These are phyloP conservation scores for Trichoderma gracile DNA, from an alignment of 2,329 filamentous ascomycete genomes.

Conservation along the genomic window DNA sequence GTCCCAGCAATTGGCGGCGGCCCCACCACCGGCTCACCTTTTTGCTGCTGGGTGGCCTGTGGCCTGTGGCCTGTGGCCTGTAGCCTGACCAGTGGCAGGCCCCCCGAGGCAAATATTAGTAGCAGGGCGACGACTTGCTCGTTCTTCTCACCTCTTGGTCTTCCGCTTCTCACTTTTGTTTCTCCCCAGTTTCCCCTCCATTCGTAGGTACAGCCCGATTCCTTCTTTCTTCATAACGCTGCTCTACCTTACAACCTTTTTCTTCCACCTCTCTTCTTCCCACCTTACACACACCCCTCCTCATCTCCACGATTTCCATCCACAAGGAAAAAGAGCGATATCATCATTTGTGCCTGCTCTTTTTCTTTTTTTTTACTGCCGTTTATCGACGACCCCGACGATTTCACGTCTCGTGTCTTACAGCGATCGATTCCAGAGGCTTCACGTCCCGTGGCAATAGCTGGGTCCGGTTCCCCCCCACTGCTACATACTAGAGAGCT, in stretches of 20 bases:
- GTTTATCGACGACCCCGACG: slow-evolving; percentile 3
- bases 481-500: slow-evolving; percentile 1
- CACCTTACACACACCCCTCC: too few relatives aligned
- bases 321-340: too few relatives aligned
- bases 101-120: not conserved
- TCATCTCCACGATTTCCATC: too few relatives aligned
- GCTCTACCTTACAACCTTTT: not conserved
- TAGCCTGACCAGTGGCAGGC: too few relatives aligned
- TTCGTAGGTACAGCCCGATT: slow-evolving; percentile 12
- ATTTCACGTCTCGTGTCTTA: not conserved
- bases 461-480: slow-evolving; percentile 3
- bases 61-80: not conserved
- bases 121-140: slow-evolving; percentile 4
- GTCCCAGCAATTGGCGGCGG: slow-evolving; percentile 30
- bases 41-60: not conserved
- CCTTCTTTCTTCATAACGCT: not conserved
- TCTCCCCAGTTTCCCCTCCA: not conserved
- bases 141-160: too few relatives aligned
- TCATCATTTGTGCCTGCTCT: not conserved
- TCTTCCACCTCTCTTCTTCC: not conserved
- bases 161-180: not conserved
- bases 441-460: not conserved
- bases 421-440: not conserved
- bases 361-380: slow-evolving; percentile 22
- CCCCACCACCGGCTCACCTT: slow-evolving; percentile 22